Conservation (phyloP, 78 protist species). For the Thecamonas trahens region DNA sequence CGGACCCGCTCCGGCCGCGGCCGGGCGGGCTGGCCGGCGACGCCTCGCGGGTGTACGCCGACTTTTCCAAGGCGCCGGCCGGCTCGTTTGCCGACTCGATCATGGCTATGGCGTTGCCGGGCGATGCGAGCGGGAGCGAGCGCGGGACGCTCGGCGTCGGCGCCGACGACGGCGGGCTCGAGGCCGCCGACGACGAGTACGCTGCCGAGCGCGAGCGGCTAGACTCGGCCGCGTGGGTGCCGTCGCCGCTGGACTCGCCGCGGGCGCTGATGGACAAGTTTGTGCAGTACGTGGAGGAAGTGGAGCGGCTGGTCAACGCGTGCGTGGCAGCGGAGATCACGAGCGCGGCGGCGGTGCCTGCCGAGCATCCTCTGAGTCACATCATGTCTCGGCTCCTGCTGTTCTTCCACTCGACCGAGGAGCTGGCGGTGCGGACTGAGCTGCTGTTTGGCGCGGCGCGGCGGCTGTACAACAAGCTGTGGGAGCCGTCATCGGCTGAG, state of each 20-base stretch:
- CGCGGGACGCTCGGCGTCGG: not conserved
- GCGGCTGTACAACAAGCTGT: too few relatives aligned
- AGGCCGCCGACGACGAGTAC: not conserved
- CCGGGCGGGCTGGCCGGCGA: constrained; percentile 56
- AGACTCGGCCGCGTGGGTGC: not conserved
- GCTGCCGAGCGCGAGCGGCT: not conserved
- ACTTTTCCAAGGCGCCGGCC: constrained; percentile 52
- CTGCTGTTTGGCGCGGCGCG: too few relatives aligned
- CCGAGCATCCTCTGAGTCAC: too few relatives aligned
- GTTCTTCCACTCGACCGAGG: too few relatives aligned
- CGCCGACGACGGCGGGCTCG: not conserved
- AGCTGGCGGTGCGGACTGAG: too few relatives aligned
- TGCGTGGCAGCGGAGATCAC: not conserved
- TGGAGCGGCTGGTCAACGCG: not conserved
- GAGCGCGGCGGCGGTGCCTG: not conserved
- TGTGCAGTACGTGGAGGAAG: constrained; percentile 2
- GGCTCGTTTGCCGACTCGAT: not conserved
- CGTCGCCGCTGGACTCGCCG: not conserved
- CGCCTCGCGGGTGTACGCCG: constrained; percentile 82
- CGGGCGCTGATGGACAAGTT: constrained; percentile 24
- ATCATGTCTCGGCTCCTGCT: too few relatives aligned
- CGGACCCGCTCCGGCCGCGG: constrained; percentile 73
- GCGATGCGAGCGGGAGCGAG: not conserved
- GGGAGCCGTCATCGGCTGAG: too few relatives aligned
- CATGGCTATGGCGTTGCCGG: not conserved